Base-by-base conservation (phyloP, 1,284 basidiomycete species). In the Porodaedalea pini region DNA sequence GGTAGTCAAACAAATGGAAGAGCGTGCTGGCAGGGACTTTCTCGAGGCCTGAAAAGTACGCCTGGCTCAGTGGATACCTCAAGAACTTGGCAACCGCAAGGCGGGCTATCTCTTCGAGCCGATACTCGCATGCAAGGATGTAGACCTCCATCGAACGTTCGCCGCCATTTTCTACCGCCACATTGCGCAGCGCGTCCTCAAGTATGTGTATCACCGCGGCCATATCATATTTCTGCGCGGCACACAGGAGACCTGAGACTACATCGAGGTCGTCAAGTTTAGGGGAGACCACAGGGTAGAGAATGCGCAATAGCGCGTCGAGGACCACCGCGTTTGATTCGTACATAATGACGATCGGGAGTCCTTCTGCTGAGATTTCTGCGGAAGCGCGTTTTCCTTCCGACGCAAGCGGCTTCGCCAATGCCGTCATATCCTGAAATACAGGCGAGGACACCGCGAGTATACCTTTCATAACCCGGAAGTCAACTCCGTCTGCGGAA, bases 401-500 rank as follows among this genome's bases (percentile, higher is more conserved):
- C n/a, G n/a, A n/a, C n/a, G 37, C 15, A 25, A 53, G 39, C 10
- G 56, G 56, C 21, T 36, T 34, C 4, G 77, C 76, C 34, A 78
- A 67, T 10, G 71, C 19, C 47, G 78, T 75, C 56, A 78, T 69
- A 23, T 71, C 65, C 29, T 71, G 67, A 59, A 81, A 79, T 58
- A 77, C 71, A 0, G 77, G 72, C 2, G 78, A 79, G 2, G 77
- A 71, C 29, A 76, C 66, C 23, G 73, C 70, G 13, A 80, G 68
- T 29, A 76, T 69, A 25, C 73, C 63, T 54, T 73, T 75, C 70
- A 77, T 76, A 15, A 74, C 70, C n/a, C 65, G 69, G 62, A 80
- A 78, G 59, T 77, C 73, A 43, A 74, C 67, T 51, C 71, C 68
- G 64, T 80, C 78, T 15, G 76, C 75, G 2, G 78, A 78, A 44